Evolutionary conservation across 2,329 filamentous ascomycete species (phyloP).

Genomic region (Paraphoma sp.): DNA sequence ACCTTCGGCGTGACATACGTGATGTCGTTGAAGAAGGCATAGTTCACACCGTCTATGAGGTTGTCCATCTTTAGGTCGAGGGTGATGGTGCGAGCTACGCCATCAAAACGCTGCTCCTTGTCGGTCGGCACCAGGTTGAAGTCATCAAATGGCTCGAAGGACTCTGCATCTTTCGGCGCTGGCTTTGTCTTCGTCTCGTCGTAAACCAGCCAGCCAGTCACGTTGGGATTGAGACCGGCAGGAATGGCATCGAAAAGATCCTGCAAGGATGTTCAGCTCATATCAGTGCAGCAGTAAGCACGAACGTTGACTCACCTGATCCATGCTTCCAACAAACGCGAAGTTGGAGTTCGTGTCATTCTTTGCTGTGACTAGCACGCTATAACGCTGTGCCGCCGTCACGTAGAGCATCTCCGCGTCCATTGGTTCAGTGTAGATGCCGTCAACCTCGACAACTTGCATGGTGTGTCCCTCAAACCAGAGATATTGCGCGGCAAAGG

Average conservation of each 20-base stretch:
- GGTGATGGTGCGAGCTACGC: conserved; percentile 68
- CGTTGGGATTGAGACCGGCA: conserved; percentile 69
- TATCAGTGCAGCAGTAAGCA: neutral
- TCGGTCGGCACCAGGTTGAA: conserved; percentile 74
- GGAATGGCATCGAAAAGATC: conserved; percentile 72
- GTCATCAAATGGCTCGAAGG: conserved; percentile 76
- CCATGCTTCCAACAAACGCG: conserved; percentile 64
- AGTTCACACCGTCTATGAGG: conserved; percentile 70
- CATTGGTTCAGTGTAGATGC: conserved; percentile 67
- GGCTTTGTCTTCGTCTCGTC: conserved; percentile 56
- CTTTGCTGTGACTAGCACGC: conserved; percentile 68
- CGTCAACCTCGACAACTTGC: conserved; percentile 73
- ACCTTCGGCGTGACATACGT: conserved; percentile 79
- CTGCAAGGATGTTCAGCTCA: conserved; percentile 20
- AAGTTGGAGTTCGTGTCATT: conserved; percentile 62
- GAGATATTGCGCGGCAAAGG: conserved; percentile 74
- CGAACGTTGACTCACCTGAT: conserved; percentile 41
- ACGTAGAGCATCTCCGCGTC: conserved; percentile 68
- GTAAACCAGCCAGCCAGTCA: conserved; percentile 64
- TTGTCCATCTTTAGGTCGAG: conserved; percentile 69
- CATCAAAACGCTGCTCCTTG: conserved; percentile 63
- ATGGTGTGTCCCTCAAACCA: conserved; percentile 72
- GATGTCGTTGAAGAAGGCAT: conserved; percentile 72
- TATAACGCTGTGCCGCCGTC: conserved; percentile 74
- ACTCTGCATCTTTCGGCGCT: conserved; percentile 62